Base-by-base conservation (phyloP, 139 green algal species). In the Chlamydomonas applanata region DNA sequence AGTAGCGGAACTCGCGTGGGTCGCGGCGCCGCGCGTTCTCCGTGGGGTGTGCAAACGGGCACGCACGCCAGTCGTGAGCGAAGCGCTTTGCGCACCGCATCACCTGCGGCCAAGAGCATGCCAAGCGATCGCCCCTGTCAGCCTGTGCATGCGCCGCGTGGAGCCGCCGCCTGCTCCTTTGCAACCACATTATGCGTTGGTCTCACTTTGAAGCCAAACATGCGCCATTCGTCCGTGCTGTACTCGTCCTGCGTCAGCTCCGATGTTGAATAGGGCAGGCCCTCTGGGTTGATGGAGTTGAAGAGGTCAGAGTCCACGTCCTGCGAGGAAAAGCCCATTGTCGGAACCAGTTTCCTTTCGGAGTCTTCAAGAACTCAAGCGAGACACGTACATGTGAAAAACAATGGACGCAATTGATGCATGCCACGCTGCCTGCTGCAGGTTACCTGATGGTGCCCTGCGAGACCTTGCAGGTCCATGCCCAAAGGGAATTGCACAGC, bases 1-100 rank as follows among this genome's bases (percentile, higher is more conserved):
- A 91, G 90, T 98, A 98, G 45, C 80, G 80, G 79, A 92, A 92
- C 40, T 92, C 76, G 1, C 93, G 84, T 0, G 95, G 94, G 83
- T 99, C 96, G 4, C 96, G 86, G 9, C 96, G 83, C 22, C 93
- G 79, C 0, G 96, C 96, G 74, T 98, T 98, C 85, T 99, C 96
- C 0, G 92, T 97, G 2, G 95, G 93, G 79, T 99, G 96, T 13
- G 94, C 89, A 81, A 98, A 99, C 9, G 96, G 96, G 82, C 96
- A 99, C 3, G 92, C 84, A 3, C 93, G 93, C 95, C 95, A 99
- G 81, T 99, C 95, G 74, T 99, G 95, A 34, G 91, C 87, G 68
- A 88, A 94, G 45, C 89, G 86, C 83, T 94, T 95, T 69, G 82
- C 88, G 79, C 92, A 97, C 33, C 88, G 82, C 52, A 90, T 77